Base-by-base conservation (phyloP, 805 yeast genomes). In the Ogataea pini region DNA sequence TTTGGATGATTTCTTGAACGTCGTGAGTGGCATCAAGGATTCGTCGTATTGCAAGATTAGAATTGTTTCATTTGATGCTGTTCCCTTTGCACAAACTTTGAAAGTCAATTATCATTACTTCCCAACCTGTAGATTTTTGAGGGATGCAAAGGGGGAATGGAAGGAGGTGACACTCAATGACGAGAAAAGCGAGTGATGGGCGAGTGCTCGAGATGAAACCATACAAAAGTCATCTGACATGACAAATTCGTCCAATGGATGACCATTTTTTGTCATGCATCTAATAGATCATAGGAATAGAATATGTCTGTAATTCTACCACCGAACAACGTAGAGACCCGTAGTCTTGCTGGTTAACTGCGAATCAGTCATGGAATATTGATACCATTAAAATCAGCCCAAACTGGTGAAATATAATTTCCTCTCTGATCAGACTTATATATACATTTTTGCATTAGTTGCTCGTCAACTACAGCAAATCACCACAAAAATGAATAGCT, bases 41-140 rank as follows among this genome's bases (percentile, higher is more conserved):
- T 80, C 82, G 55, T 81, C 91, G 3, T 91, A 89, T 60, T 85
- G 89, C 59, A 86, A 89, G 60, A 69, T 91, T 52, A 79, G 96
- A 53, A 70, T 87, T 32, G 91, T 89, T 38, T 81, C 95, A 1
- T 89, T 86, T 66, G 97, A 91, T 58, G 85, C 86, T 52, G 83
- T 89, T 19, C 96, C 96, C 17, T 79, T 84, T 58, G 97, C 97
- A 1, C 82, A 85, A 41, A 85, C 96, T 1, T 67, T 90, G 57
- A 88, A 89, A 69, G 88, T 95, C 1, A 89, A 88, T 65, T 86
- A 88, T 61, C 97, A 90, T 62, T 90, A 90, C 63, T 90, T 89
- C 72, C 89, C 89, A 38, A 85, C 90, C 3, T 75, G 77, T 9
- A 86, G 83, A 61, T 61, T 83, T 51, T 76, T 72, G 56, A 80